These are phyloP conservation scores for Anthracocystis walkeri DNA, from an alignment of 1,284 basidiomycete genomes.

Conservation along the genomic window DNA sequence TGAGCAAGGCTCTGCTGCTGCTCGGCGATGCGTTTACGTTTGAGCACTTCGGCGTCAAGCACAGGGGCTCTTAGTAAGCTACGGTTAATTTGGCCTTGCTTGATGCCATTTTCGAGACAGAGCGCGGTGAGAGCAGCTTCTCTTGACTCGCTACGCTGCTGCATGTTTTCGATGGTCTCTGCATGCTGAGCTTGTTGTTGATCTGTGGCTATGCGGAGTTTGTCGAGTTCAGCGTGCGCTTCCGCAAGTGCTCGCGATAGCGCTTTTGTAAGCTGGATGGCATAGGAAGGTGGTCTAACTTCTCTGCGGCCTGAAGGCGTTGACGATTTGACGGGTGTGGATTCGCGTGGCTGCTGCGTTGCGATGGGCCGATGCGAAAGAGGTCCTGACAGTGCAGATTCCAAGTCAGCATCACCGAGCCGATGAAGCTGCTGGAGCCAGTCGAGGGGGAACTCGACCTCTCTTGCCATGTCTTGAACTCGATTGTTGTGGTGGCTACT, in stretches of 20 bases:
- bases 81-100: slow-evolving; percentile 54
- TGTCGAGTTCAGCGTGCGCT: slow-evolving; percentile 31
- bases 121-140: slow-evolving; percentile 46
- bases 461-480: slow-evolving; percentile 31
- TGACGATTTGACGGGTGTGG: slow-evolving; percentile 42
- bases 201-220: slow-evolving; percentile 8
- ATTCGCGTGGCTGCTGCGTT: slow-evolving; percentile 30
- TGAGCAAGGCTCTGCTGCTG: slow-evolving; percentile 37
- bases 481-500: slow-evolving; percentile 1
- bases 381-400: slow-evolving; percentile 39
- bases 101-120: slow-evolving; percentile 55
- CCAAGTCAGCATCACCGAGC: slow-evolving; percentile 30
- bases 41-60: slow-evolving; percentile 47
- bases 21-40: slow-evolving; percentile 43
- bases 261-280: slow-evolving; percentile 37
- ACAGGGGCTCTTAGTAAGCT: slow-evolving; percentile 48
- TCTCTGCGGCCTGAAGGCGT: neutral
- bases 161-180: slow-evolving; percentile 33
- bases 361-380: slow-evolving; percentile 30
- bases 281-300: slow-evolving; percentile 16
- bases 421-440: slow-evolving; percentile 44
- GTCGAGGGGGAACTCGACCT: slow-evolving; percentile 38
- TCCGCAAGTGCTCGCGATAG: slow-evolving; percentile 39
- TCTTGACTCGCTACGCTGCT: slow-evolving; percentile 45
- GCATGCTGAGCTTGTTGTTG: slow-evolving; percentile 28